Evolutionary conservation across 345 rosid genomes (phyloP).

Genomic region (Eucalyptus tenuipes): DNA sequence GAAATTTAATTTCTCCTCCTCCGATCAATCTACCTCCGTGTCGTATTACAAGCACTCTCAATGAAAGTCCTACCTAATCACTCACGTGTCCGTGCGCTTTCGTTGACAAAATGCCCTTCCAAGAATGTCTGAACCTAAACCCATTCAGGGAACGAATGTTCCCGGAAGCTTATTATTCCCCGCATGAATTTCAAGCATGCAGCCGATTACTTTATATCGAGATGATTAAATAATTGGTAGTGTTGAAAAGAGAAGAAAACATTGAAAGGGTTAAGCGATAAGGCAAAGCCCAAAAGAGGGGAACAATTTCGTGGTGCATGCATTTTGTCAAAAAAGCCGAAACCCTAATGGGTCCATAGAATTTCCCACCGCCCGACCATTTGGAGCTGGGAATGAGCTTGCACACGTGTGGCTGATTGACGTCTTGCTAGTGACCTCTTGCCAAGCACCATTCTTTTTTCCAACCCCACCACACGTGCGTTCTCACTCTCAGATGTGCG

Average conservation of each 20-base stretch:
- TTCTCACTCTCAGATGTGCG: not conserved
- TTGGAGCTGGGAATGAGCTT: not conserved
- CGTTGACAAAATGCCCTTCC: not conserved
- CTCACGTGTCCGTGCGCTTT: not conserved
- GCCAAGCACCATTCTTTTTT: not conserved
- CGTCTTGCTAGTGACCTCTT: not conserved
- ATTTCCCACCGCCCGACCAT: not conserved
- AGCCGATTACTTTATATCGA: not conserved
- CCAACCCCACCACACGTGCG: not conserved
- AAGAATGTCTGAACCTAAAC: not conserved
- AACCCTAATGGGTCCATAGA: not conserved
- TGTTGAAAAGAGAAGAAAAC: not conserved
- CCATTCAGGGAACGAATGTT: not conserved
- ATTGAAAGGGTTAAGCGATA: not conserved
- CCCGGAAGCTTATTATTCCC: not conserved
- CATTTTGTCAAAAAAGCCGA: not conserved
- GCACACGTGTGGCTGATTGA: not conserved
- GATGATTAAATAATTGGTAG: not conserved
- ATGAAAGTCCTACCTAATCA: not conserved
- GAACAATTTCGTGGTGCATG: not conserved
- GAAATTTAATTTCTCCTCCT: not conserved
- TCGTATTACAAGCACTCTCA: not conserved
- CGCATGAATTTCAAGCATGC: not conserved
- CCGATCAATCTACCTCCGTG: not conserved
- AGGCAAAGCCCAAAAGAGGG: not conserved